These are phyloP conservation scores for Heliophila coronopifolia DNA, from an alignment of 441 rosid species.

Conservation along the genomic window DNA sequence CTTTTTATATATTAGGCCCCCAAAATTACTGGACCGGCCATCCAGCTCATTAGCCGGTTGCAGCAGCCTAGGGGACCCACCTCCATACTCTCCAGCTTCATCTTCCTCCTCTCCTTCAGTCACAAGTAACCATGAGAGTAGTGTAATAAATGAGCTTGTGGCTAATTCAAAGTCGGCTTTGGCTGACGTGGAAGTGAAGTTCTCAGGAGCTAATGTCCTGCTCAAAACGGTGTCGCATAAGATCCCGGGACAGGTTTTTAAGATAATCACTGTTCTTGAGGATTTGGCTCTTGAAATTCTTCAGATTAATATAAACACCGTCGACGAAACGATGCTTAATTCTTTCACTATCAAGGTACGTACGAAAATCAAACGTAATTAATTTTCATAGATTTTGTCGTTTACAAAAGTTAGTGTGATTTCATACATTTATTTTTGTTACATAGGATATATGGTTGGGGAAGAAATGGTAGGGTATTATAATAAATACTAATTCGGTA, in stretches of 20 bases:
- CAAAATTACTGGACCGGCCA: too few relatives aligned
- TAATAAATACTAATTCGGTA: slow-evolving; percentile 20
- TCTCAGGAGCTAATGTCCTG: slow-evolving; percentile 68
- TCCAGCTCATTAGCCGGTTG: slow-evolving; percentile 39
- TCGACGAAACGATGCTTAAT: slow-evolving; percentile 71
- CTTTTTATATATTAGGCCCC: too few relatives aligned
- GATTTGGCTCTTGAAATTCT: slow-evolving; percentile 80
- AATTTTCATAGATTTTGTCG: neutral
- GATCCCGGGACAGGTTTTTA: slow-evolving; percentile 75
- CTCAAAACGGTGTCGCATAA: slow-evolving; percentile 67
- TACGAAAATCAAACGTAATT: slow-evolving; percentile 14
- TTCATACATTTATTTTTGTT: neutral
- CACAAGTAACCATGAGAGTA: slow-evolving; percentile 40
- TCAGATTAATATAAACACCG: slow-evolving; percentile 46
- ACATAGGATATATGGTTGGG: slow-evolving; percentile 12
- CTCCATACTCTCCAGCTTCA: slow-evolving; percentile 48
- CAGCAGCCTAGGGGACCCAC: slow-evolving; percentile 49
- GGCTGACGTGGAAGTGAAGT: slow-evolving; percentile 91
- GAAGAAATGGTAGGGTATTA: slow-evolving; percentile 22
- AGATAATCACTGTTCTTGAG: slow-evolving; percentile 66
- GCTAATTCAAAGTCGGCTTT: slow-evolving; percentile 74
- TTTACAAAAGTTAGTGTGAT: neutral
- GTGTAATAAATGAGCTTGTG: slow-evolving; percentile 40
- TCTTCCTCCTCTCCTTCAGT: slow-evolving; percentile 56
- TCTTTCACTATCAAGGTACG: slow-evolving; percentile 95